These are phyloP conservation scores for Cavenderia fasciculata DNA, from an alignment of 78 protist species.

Conservation along the genomic window DNA sequence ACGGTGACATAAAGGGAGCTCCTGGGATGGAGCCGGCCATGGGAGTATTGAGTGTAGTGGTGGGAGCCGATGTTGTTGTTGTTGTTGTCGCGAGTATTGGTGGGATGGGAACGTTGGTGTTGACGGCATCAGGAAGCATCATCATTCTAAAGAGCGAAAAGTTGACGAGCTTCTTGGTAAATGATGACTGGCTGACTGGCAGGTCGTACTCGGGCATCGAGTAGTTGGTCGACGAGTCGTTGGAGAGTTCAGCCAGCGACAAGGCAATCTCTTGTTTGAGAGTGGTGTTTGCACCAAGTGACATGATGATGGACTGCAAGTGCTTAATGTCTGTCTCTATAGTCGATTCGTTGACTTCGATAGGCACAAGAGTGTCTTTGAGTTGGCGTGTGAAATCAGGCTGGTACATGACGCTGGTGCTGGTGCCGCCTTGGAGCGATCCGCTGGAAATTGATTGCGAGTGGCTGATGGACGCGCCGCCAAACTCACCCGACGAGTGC, in stretches of 20 bases:
- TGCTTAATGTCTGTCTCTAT: neutral
- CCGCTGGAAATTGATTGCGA: neutral
- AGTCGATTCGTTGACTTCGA: neutral
- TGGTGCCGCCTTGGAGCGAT: too few species aligned
- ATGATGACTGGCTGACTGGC: neutral
- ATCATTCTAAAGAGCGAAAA: constrained; percentile 33
- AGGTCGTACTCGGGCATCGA: neutral
- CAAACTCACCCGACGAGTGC: constrained; percentile 9
- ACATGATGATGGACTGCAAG: neutral
- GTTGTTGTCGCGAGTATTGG: constrained; percentile 5
- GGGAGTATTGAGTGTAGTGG: too few species aligned
- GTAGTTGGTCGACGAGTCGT: neutral
- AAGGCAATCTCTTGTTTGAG: neutral
- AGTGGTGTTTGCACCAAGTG: constrained; percentile 9
- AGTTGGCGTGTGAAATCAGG: constrained; percentile 30
- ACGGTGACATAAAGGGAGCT: too few species aligned
- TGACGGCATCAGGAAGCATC: constrained; percentile 36
- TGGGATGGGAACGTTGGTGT: constrained; percentile 11
- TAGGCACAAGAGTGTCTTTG: constrained; percentile 30
- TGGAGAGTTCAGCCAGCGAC: constrained; percentile 21
- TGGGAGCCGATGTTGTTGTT: constrained; percentile 33
- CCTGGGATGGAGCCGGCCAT: too few species aligned
- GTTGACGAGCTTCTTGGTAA: constrained; percentile 16
- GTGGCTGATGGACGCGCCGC: neutral
- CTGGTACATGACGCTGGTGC: neutral